These are phyloP conservation scores for Rhizopus delemar DNA, from an alignment of 371 early-diverging fungal species.

Conservation along the genomic window DNA sequence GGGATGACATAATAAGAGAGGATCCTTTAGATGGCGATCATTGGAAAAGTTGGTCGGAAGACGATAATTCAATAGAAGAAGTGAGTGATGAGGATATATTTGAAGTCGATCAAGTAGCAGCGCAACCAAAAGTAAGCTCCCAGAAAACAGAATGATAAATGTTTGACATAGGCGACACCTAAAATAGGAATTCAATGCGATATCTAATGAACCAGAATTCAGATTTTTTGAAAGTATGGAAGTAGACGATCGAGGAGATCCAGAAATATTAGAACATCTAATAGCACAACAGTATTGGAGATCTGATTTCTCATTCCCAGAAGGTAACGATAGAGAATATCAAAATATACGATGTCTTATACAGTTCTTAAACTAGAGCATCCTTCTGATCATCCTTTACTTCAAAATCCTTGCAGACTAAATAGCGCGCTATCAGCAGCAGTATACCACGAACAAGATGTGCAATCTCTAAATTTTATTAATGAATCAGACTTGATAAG, in stretches of 20 bases:
- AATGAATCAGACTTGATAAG: constrained; percentile 30
- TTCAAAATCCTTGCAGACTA: constrained; percentile 22
- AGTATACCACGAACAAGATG: not conserved
- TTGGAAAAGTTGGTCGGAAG: constrained; percentile 29
- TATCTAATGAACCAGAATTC: not conserved
- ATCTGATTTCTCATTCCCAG: constrained; percentile 3
- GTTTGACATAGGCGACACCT: too few species aligned
- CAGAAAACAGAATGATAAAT: not conserved
- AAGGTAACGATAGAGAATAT: constrained; percentile 4
- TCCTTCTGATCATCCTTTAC: not conserved
- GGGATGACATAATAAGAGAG: constrained; percentile 30
- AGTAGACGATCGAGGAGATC: constrained; percentile 21
- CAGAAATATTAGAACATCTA: constrained; percentile 16
- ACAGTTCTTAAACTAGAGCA: constrained; percentile 1
- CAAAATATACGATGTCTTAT: too few species aligned
- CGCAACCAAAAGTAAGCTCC: constrained; percentile 1
- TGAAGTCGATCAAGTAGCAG: constrained; percentile 19
- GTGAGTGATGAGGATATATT: constrained; percentile 13
- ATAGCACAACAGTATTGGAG: constrained; percentile 27
- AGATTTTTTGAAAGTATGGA: constrained; percentile 13
- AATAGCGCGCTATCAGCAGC: constrained; percentile 4
- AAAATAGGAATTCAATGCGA: not conserved
- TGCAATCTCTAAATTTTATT: constrained; percentile 12
- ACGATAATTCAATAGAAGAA: constrained; percentile 14
- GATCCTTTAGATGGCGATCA: constrained; percentile 41